phyloP scores from a whole-genome alignment of 768 basidiomycete species.

The Kwoniella newhampshirensis region DNA sequence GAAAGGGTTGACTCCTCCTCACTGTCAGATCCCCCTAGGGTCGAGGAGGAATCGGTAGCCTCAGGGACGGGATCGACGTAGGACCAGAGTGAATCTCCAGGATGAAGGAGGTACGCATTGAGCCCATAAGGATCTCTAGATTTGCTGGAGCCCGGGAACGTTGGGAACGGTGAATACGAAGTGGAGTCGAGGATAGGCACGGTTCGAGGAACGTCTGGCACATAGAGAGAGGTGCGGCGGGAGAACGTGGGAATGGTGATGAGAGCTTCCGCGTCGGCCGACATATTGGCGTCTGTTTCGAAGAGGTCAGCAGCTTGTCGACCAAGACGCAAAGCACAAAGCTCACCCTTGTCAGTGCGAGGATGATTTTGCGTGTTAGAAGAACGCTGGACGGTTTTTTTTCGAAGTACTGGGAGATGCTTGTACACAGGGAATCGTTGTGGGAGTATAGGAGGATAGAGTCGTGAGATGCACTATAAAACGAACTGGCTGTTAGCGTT shows the following conservation, averaged over 20 bases:
- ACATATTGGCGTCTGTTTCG: slow-evolving; percentile 13
- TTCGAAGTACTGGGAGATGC: too few species aligned
- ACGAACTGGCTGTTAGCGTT: too few species aligned
- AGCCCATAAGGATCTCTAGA: slow-evolving; percentile 42
- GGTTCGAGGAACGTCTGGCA: slow-evolving; percentile 20
- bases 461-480: too few species aligned
- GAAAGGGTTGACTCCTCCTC: slow-evolving; percentile 6
- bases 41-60: neutral
- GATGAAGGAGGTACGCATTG: slow-evolving; percentile 44
- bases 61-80: slow-evolving; percentile 29
- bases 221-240: slow-evolving; percentile 33
- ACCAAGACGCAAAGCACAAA: too few species aligned
- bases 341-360: too few species aligned
- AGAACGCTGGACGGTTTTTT: too few species aligned
- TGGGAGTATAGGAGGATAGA: too few species aligned
- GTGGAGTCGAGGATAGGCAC: slow-evolving; percentile 29
- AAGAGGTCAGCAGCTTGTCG: too few species aligned
- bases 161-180: slow-evolving; percentile 43
- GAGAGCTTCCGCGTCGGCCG: slow-evolving; percentile 15
- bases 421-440: too few species aligned
- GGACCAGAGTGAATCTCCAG: slow-evolving; percentile 36
- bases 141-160: slow-evolving; percentile 27
- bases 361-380: too few species aligned
- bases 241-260: slow-evolving; percentile 25
- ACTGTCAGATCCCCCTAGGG: neutral